A percentile compares a stretch with the other conserved stretches of the same genome.
Conservation (phyloP, 2,329 filamentous ascomycete species). For the Colletotrichum cuscutae region DNA sequence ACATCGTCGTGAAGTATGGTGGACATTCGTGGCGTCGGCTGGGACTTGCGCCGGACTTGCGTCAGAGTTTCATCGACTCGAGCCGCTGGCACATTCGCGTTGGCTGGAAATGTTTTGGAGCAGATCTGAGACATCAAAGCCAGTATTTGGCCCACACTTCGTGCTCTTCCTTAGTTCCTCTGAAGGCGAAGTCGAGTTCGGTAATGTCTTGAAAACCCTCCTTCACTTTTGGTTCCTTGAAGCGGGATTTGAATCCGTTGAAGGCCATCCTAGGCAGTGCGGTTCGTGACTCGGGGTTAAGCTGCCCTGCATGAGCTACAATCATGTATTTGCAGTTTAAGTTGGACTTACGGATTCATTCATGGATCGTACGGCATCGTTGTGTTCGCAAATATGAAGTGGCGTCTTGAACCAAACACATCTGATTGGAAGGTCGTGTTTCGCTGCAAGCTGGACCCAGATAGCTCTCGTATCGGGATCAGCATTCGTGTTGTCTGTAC, state of each 20-base stretch:
- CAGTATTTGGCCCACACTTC: conserved; percentile 82
- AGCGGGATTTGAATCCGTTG: conserved; percentile 76
- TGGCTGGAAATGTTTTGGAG: neutral
- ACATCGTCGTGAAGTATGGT: too few species aligned
- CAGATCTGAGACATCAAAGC: conserved; percentile 57
- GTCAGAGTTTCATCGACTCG: neutral
- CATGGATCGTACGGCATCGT: conserved; percentile 83
- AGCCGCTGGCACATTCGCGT: neutral
- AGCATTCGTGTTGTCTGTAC: conserved; percentile 92
- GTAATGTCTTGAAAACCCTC: conserved; percentile 90
- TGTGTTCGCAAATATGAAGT: conserved; percentile 80
- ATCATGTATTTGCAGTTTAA: neutral
- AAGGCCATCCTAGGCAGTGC: conserved; percentile 85
- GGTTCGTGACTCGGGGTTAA: conserved; percentile 85
- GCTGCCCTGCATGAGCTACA: conserved; percentile 47
- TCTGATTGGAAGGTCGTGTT: conserved; percentile 78
- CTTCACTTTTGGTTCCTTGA: conserved; percentile 73
- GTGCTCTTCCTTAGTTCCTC: conserved; percentile 75
- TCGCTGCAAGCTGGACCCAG: conserved; percentile 81
- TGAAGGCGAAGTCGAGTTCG: conserved; percentile 80
- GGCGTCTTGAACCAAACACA: conserved; percentile 87
- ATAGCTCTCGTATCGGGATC: conserved; percentile 79
- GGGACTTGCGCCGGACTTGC: too few species aligned
- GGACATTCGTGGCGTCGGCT: too few species aligned
- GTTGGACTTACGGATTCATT: conserved; percentile 53